Evolutionary conservation across 305 asterid genomes (phyloP).

Genomic region (Fraxinus nigra): DNA sequence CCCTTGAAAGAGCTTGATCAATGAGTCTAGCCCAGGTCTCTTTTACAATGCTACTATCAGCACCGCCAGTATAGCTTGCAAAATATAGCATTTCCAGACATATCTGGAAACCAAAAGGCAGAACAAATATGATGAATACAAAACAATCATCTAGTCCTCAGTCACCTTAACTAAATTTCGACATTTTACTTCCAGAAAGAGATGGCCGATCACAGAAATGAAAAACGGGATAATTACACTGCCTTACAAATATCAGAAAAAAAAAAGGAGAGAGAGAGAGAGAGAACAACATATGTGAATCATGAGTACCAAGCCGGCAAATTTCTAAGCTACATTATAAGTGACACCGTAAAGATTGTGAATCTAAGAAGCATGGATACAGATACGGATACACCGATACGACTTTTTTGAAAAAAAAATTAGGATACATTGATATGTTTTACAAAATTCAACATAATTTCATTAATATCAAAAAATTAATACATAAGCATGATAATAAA

Average conservation of each 20-base stretch:
- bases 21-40: constrained; percentile 96
- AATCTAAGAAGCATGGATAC: not conserved
- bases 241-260: not conserved
- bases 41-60: constrained; percentile 83
- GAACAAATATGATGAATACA: not conserved
- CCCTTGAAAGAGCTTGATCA: constrained; percentile 86
- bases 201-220: not conserved
- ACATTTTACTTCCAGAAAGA: not conserved
- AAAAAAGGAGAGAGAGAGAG: not conserved
- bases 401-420: not conserved
- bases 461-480: no score
- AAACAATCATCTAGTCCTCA: not conserved
- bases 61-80: constrained; percentile 93
- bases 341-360: not conserved
- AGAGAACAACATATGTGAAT: not conserved
- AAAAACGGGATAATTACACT: not conserved
- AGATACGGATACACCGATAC: not conserved
- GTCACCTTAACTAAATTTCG: not conserved
- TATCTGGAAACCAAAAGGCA: constrained; percentile 43
- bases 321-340: not conserved
- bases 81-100: constrained; percentile 95
- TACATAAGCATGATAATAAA: not conserved
- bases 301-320: not conserved
- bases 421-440: not conserved
- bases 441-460: not conserved